Base-by-base conservation (phyloP, 2,329 filamentous ascomycete species). In the Pseudogymnoascus sp. region DNA sequence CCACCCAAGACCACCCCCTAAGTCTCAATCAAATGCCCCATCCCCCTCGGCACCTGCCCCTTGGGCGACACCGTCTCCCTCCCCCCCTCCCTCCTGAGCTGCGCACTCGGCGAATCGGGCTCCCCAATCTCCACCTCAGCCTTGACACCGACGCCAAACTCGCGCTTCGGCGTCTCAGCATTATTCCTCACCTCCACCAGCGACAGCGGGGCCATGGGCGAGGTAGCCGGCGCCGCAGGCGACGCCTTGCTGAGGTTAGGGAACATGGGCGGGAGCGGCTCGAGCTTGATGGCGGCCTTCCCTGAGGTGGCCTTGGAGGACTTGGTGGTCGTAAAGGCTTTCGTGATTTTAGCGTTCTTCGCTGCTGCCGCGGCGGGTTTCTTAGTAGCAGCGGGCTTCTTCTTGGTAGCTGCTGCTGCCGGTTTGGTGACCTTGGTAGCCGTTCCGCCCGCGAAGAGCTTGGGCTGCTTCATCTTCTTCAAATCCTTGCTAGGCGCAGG, bases 391-490 rank as follows among this genome's bases (percentile, higher is more conserved):
- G 59, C 44, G 66, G 66, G 47, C 67, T 73, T 65, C 69, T 72
- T 44, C 64, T 62, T 62, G 7, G 14, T 4, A 24, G 35, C 66
- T 50, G 61, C 6, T 59, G 68, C 66, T n/a, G 60, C 61, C 26
- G 63, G 24, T 29, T 56, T 19, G 14, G 61, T 33, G 62, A n/a
- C 6, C n/a, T 47, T 65, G 3, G 53, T 35, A 6, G 21, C 6
- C 69, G 42, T 44, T 65, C 67, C n/a, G 70, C 71, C 13, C 68
- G 65, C 11, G 8, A 53, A 53, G 29, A 87, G 77, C 65, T 77
- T 80, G 66, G 77, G 79, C 69, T 86, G 84, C 70, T 81, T 85
- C 53, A 76, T 66, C 68, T 78, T 81, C 16, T 67, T 63, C 35
- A 50, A 19, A 2, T 60, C 56, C 16, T 37, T 38, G 6, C 19